Evolutionary conservation across 495 filamentous ascomycete genomes (phyloP), one percentile per base, ranked within the genome.

Genomic region (Annulohypoxylon stygium): DNA sequence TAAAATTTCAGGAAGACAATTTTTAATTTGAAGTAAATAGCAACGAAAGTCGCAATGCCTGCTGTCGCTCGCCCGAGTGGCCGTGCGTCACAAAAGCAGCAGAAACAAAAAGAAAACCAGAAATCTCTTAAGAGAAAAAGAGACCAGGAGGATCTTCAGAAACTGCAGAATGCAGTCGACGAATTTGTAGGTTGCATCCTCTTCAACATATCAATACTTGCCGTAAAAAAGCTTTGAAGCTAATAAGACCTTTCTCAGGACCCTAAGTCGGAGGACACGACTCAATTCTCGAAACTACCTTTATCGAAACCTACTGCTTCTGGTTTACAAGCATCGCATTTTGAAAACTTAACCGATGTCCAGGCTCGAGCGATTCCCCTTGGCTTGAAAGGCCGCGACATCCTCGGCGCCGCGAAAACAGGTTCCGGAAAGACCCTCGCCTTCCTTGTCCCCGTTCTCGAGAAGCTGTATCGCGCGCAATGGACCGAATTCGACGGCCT

Each of bases 361-460:
- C 96, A 99, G 81, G 89, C 89, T 39, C 91, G 90, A 79, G 93
- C 94, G 18, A 91, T 99, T 74, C 93, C 91, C 6, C 85, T 92
- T 58, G 95, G 92, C 4, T 86, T 99, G 65, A 93, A 97, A 81
- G 94, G 93, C 58, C 83, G 85, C 23, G 97, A 99, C 77, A 91
- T 98, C 37, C 91, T 99, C 58, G 96, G 96, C 47, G 96, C 97
- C 23, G 96, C 96, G 45, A 98, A 97, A 81, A 99, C 96, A 1
- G 96, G 96, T 51, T 95, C 92, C 81, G 96, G 96, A 67, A 99
- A 99, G 83, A 99, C 96, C 0, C 84, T 99, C 43, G 92, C 97
- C 3, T 99, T 99, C 79, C 81, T 99, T 10, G 81, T 98, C 5
- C 96, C 96, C 2, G 91, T 97, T 5, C 87, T 99, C 60, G 96